These are phyloP conservation scores for Myxozyma sirexii DNA, from an alignment of 805 yeast species.

Conservation along the genomic window DNA sequence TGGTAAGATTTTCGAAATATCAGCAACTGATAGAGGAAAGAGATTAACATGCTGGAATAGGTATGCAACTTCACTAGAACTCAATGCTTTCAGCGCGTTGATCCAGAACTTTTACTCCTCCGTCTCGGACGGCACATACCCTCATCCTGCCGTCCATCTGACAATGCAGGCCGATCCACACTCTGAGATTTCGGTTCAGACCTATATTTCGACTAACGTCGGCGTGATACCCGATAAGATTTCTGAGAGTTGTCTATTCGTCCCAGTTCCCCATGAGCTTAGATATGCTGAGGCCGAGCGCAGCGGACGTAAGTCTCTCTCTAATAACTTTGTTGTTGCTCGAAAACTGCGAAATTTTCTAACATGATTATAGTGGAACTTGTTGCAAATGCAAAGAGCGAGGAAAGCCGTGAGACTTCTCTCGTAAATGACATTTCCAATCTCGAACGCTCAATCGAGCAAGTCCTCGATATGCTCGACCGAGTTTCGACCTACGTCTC, in stretches of 20 bases:
- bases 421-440: conserved; percentile 42
- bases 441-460: conserved; percentile 44
- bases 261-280: conserved; percentile 72
- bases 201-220: conserved; percentile 78
- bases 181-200: conserved; percentile 57
- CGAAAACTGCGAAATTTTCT: too few relatives aligned
- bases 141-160: conserved; percentile 77
- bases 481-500: conserved; percentile 45
- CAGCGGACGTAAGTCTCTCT: conserved; percentile 53
- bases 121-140: conserved; percentile 63
- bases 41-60: neutral
- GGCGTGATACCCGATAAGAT: conserved; percentile 51
- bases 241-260: conserved; percentile 60
- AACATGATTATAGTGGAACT: conserved; percentile 39
- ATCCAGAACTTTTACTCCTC: conserved; percentile 82
- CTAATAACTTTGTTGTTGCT: conserved; percentile 34
- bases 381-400: conserved; percentile 43
- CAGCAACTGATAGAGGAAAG: neutral
- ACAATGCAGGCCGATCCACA: conserved; percentile 64
- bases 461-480: conserved; percentile 46
- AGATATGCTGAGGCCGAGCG: conserved; percentile 61
- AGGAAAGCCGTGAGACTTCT: conserved; percentile 40
- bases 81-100: conserved; percentile 73
- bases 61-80: conserved; percentile 51
- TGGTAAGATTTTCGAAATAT: conserved; percentile 65